Evolutionary conservation across 768 basidiomycete species (phyloP), one percentile per base, ranked within the genome.

Genomic region (Cystobasidium tubakii): DNA sequence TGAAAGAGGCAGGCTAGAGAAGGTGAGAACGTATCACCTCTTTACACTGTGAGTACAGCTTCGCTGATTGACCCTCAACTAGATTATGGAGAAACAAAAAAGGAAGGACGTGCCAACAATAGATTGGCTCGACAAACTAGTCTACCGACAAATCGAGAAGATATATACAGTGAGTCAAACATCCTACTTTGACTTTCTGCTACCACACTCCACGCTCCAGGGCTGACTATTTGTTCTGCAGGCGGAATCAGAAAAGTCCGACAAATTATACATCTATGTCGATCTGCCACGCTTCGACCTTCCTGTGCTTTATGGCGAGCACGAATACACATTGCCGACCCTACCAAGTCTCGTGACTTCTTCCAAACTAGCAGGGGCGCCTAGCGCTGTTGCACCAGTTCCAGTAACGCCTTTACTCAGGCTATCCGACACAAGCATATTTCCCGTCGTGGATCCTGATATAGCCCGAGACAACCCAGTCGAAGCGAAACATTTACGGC

Each of bases 231-330:
- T 21, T 54, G 9, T 46, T 62, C 4, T 31, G 0, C 76, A 97
- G 92, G 88, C 88, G 6, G 94, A 96, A 81, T 88, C 92, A 0
- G 88, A 88, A 76, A 94, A 92, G 81, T 95, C 93, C 0, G 88
- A 93, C 73, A 90, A 92, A 78, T 84, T 98, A n/a, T 98, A 91
- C 81, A 85, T 98, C 13, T 98, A 98, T 81, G 88, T 98, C 54
- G 96, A 98, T 82, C 81, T 98, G 29, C 96, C 94, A 0, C 87
- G 92, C 42, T 99, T 98, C 79, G 95, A 98, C 80, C 97, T 97
- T 80, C 96, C 96, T 0, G 89, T 99, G 23, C 88, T 98, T 69
- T 99, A 90, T 81, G 91, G 89, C 76, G 95, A 99, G 83, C 73
- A 75, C 73, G 78, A 79, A 54, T 78, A 78, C 74, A 76, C 78